A percentile compares a stretch with the other conserved stretches of the same genome.
phyloP scores from a whole-genome alignment of 2,329 filamentous ascomycete species.

The Canariomyces notabilis region DNA sequence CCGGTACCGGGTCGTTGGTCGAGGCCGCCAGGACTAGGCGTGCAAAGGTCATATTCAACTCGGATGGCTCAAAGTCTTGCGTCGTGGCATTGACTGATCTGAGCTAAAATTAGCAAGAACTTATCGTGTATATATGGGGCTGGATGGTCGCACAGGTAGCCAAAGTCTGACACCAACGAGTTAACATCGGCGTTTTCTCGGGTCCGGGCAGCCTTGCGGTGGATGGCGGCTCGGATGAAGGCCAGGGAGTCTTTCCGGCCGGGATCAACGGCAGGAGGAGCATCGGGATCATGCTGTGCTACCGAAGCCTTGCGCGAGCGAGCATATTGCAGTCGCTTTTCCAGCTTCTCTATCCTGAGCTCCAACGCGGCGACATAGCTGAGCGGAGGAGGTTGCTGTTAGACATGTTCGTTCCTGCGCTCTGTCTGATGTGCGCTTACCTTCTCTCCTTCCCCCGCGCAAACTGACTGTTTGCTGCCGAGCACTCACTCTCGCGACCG shows the following conservation, averaged over 20 bases:
- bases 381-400: constrained; percentile 1
- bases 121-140: no score
- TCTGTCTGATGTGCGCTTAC: constrained; percentile 34
- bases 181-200: constrained; percentile 83
- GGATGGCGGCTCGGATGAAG: constrained; percentile 56
- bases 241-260: constrained; percentile 56
- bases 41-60: constrained; percentile 87
- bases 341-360: constrained; percentile 80
- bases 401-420: background rate
- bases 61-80: constrained; percentile 85
- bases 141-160: constrained; percentile 66
- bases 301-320: constrained; percentile 67
- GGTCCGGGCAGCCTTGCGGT: constrained; percentile 58
- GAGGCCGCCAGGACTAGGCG: constrained; percentile 81
- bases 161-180: constrained; percentile 88
- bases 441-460: constrained; percentile 92
- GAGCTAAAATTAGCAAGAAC: constrained; percentile 16
- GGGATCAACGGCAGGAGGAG: constrained; percentile 29
- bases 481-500: constrained; percentile 80
- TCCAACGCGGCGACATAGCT: constrained; percentile 95
- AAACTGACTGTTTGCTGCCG: constrained; percentile 92
- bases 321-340: constrained; percentile 68
- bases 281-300: constrained; percentile 57
- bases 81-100: constrained; percentile 93
- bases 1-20: constrained; percentile 65